Evolutionary conservation across 805 yeast species (phyloP).

Genomic region (Yamadazyma laniorum): DNA sequence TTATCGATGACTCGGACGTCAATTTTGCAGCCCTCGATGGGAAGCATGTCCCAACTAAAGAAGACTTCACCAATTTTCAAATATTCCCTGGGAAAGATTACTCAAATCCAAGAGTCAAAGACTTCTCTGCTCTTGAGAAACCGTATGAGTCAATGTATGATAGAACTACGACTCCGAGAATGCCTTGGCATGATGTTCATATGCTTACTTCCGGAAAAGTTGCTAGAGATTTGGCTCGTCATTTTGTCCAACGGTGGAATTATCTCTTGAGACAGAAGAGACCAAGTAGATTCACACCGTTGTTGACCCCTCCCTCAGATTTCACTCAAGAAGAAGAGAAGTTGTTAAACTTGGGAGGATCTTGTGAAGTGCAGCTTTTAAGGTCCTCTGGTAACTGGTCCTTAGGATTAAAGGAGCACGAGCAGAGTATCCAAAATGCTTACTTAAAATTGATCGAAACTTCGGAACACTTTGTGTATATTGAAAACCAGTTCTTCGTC

Average conservation of each 20-base stretch:
- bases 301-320: slow-evolving; percentile 90
- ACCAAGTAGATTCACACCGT: slow-evolving; percentile 91
- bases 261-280: slow-evolving; percentile 87
- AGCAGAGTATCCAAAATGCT: slow-evolving; percentile 89
- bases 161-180: slow-evolving; percentile 74
- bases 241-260: slow-evolving; percentile 97
- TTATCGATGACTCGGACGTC: slow-evolving; percentile 65
- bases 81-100: slow-evolving; percentile 96
- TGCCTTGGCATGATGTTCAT: slow-evolving; percentile 99
- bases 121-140: slow-evolving; percentile 73
- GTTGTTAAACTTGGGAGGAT: slow-evolving; percentile 63
- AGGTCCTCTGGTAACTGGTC: slow-evolving; percentile 95
- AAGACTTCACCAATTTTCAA: slow-evolving; percentile 51
- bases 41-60: slow-evolving; percentile 31
- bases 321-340: slow-evolving; percentile 66
- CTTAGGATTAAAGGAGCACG: slow-evolving; percentile 78
- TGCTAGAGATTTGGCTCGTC: slow-evolving; percentile 89
- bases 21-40: slow-evolving; percentile 30
- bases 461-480: slow-evolving; percentile 87
- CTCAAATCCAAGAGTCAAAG: slow-evolving; percentile 91
- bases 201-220: slow-evolving; percentile 93
- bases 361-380: slow-evolving; percentile 87
- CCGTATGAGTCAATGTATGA: slow-evolving; percentile 94
- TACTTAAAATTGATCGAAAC: slow-evolving; percentile 87
- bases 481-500: slow-evolving; percentile 93